phyloP scores from a whole-genome alignment of 768 basidiomycete genomes.

The Tricholoma sp. region DNA sequence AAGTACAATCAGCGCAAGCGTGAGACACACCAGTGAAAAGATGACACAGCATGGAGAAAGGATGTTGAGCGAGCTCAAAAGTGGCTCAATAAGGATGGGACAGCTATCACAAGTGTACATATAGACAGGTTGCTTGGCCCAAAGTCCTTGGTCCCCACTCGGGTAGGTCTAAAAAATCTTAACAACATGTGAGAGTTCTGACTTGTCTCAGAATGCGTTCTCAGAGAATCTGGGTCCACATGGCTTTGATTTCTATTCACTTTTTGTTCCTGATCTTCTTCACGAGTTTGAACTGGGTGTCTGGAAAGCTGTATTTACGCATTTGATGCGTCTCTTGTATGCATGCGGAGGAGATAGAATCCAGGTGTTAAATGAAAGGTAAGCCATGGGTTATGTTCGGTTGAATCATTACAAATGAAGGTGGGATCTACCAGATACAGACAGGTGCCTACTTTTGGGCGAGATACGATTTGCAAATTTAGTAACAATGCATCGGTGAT shows the following conservation, averaged over 20 bases:
- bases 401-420: too few relatives aligned
- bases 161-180: not conserved
- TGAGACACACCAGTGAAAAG: not conserved
- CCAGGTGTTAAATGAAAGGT: constrained; percentile 20
- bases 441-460: constrained; percentile 9
- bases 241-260: not conserved
- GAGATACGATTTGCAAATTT: constrained; percentile 18
- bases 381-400: not conserved
- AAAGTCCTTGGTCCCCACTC: not conserved
- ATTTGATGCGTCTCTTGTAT: constrained; percentile 23
- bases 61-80: not conserved
- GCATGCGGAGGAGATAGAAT: constrained; percentile 10
- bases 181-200: not conserved
- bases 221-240: not conserved
- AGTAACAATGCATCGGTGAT: constrained; percentile 15
- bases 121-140: not conserved
- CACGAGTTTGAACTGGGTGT: constrained; percentile 24
- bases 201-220: not conserved
- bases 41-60: not conserved
- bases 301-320: constrained; percentile 18
- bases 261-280: constrained; percentile 15
- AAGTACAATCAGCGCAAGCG: not conserved
- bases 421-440: not conserved
- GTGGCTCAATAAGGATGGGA: not conserved
- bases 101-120: not conserved